Evolutionary conservation across 495 filamentous ascomycete species (phyloP).

Genomic region (Trichoderma virens): DNA sequence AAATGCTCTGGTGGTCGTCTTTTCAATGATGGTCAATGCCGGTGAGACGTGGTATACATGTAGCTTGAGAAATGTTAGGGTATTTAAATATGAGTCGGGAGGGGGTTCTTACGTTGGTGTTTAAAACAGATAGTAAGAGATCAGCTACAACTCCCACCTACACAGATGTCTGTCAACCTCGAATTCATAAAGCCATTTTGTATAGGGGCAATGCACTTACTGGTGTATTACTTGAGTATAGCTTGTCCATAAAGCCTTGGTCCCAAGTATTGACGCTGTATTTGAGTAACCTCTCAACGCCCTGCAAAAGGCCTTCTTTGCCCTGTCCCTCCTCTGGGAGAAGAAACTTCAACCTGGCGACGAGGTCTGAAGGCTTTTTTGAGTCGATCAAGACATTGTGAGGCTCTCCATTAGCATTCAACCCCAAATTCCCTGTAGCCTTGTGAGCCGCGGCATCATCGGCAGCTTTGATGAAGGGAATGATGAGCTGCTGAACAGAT

Average conservation of each 20-base stretch:
- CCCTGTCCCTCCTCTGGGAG: conserved; percentile 59
- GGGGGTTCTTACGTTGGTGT: conserved; percentile 62
- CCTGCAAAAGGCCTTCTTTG: conserved; percentile 60
- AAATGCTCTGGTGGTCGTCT: conserved; percentile 59
- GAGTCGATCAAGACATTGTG: conserved; percentile 61
- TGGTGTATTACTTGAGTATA: conserved; percentile 80
- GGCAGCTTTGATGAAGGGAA: conserved; percentile 70
- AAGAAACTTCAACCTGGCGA: conserved; percentile 53
- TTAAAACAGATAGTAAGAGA: conserved; percentile 70
- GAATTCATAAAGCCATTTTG: neutral
- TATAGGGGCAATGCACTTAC: conserved; percentile 25
- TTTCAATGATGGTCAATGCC: conserved; percentile 78
- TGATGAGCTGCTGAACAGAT: conserved; percentile 63
- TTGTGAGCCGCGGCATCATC: conserved; percentile 53
- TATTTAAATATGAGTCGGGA: neutral
- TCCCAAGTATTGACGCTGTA: conserved; percentile 96
- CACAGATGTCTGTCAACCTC: neutral
- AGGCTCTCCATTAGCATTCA: conserved; percentile 33
- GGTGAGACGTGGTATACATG: conserved; percentile 90
- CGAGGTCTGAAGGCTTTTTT: conserved; percentile 61
- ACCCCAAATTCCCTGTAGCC: conserved; percentile 42
- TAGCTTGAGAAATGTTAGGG: conserved; percentile 32
- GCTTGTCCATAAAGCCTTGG: conserved; percentile 88
- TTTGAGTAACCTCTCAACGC: conserved; percentile 58
- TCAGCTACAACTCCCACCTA: conserved; percentile 74